Conservation (phyloP, 768 basidiomycete genomes). For the Tylopilus subfusipes region DNA sequence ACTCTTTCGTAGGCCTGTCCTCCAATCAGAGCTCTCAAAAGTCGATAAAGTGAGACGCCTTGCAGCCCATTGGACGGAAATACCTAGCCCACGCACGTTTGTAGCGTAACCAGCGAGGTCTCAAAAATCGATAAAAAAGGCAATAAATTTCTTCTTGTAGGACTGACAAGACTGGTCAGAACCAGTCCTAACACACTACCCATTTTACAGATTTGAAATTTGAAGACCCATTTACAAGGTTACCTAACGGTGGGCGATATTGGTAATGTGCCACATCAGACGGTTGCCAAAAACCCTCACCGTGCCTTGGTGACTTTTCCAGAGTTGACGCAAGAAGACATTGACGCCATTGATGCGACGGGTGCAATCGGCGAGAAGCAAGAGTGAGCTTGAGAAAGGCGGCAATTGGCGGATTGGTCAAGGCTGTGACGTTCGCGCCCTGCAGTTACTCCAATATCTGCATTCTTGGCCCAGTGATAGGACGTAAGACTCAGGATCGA, state of each 20-base stretch:
- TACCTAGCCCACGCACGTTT: constrained; percentile 49
- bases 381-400: neutral
- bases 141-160: too few species aligned
- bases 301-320: neutral
- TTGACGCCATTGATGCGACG: constrained; percentile 52
- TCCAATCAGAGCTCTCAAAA: too few species aligned
- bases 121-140: too few species aligned
- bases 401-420: neutral
- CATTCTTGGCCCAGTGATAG: neutral
- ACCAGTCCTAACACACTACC: too few species aligned
- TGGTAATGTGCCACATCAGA: constrained; percentile 27
- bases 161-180: too few species aligned
- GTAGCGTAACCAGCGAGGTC: constrained; percentile 6
- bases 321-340: constrained; percentile 50
- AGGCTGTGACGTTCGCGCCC: constrained; percentile 1
- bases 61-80: constrained; percentile 56
- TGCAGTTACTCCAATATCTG: constrained; percentile 14
- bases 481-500: neutral
- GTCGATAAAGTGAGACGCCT: too few species aligned
- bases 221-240: constrained; percentile 58
- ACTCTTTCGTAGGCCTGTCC: too few species aligned
- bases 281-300: neutral
- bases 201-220: too few species aligned
- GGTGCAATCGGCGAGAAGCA: constrained; percentile 36
- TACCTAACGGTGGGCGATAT: constrained; percentile 68